Base-by-base conservation (phyloP, 1,139 yeast species). In the Saccharomycopsis hybrid region DNA sequence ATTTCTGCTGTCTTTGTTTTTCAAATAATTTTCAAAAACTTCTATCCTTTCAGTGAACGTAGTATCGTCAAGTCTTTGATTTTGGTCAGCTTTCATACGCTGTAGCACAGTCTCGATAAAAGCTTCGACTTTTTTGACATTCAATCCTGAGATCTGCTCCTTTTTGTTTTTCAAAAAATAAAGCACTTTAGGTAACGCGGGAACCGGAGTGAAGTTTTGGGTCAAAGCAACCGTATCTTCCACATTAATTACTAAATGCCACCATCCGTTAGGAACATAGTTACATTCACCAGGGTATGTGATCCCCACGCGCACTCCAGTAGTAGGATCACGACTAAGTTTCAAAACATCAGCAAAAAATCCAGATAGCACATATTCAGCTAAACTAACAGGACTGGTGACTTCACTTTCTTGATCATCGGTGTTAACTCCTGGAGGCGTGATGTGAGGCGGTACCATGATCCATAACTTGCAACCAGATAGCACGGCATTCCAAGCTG, bases 241-340 rank as follows among this genome's bases (percentile, higher is more conserved):
- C 29, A 89, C 62, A 60, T 89, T 89, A 28, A 88, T 85, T 29
- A 89, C 97, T 41, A 81, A 71, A 68, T 89, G 97, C 97, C 97
- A 89, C 97, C 97, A 89, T 1, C 95, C 95, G 25, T 90, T 75
- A 2, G 97, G 97, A 3, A 89, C 97, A 62, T 85, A 80, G 75
- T 88, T 77, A 57, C 88, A 82, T 63, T 89, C 95, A 4, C 92
- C 92, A 0, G 90, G 85, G 57, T 80, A 80, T 0, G 95, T 84
- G 9, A 88, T 70, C 1, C 87, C 94, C 27, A 88, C 78, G 41
- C 63, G 55, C 87, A 82, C 33, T 70, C 59, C 25, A 47, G 35
- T 68, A 2, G 60, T 60, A 1, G 66, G 65, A 8, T 60, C 59
- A 24, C 61, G 54, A 3, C 76, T 75, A 41, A 67, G 47, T 44